These are phyloP conservation scores for Dacryopinax primogenitus DNA, from an alignment of 768 basidiomycete species.

Conservation along the genomic window DNA sequence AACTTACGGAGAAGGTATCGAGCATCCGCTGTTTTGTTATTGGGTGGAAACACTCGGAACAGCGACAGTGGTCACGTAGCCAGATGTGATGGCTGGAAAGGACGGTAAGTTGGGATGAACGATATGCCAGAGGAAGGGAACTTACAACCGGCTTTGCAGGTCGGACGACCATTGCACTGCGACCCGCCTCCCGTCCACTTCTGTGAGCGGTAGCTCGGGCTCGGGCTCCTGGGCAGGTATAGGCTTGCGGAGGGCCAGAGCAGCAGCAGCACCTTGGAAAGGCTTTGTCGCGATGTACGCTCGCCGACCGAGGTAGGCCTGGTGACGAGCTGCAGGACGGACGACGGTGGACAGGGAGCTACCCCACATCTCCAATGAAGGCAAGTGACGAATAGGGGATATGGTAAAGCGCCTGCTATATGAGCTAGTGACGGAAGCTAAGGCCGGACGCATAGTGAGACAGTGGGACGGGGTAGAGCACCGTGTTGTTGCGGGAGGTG, in stretches of 20 bases:
- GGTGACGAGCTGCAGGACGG: background rate
- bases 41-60: slow-evolving; percentile 71
- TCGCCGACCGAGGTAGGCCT: background rate
- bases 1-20: slow-evolving; percentile 63
- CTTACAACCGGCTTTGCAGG: slow-evolving; percentile 67
- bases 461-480: background rate
- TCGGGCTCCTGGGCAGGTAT: background rate
- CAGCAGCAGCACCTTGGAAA: background rate
- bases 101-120: background rate
- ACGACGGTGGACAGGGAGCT: background rate
- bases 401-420: slow-evolving; percentile 2
- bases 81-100: slow-evolving; percentile 69
- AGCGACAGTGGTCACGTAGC: slow-evolving; percentile 87
- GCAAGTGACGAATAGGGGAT: background rate
- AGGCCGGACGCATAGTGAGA: slow-evolving; percentile 6
- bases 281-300: background rate
- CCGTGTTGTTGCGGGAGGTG: background rate
- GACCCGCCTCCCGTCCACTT: slow-evolving; percentile 42
- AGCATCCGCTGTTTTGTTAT: slow-evolving; percentile 82
- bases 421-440: slow-evolving; percentile 2
- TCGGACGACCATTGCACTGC: slow-evolving; percentile 60
- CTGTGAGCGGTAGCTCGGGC: background rate
- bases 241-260: background rate
- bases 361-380: slow-evolving; percentile 8
- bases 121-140: slow-evolving; percentile 14